Percentiles rank a stretch among this genome's conserved stretches.
These are phyloP conservation scores for Lentinula raphanica DNA, from an alignment of 768 basidiomycete genomes.

Conservation along the genomic window DNA sequence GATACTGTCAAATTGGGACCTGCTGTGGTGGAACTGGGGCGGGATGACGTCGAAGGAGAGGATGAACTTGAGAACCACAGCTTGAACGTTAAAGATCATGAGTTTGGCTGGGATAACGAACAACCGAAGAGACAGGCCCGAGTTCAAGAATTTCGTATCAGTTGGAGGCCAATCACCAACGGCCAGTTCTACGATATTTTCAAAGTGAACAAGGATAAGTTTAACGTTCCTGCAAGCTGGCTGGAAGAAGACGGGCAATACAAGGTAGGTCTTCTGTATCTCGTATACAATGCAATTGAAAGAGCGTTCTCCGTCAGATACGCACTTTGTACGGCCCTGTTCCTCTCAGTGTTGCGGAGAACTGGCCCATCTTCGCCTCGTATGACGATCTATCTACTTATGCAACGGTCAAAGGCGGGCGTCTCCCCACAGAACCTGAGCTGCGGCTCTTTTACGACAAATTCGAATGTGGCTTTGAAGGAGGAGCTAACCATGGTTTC, in stretches of 20 bases:
- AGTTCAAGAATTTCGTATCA: constrained; percentile 69
- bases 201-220: constrained; percentile 23
- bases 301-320: constrained; percentile 44
- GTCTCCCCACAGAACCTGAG: constrained; percentile 89
- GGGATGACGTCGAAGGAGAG: constrained; percentile 74
- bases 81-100: constrained; percentile 45
- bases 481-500: constrained; percentile 80
- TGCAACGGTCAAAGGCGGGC: constrained; percentile 84
- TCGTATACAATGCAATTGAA: background rate
- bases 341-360: constrained; percentile 61
- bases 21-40: constrained; percentile 61
- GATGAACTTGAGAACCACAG: constrained; percentile 38
- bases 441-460: constrained; percentile 73
- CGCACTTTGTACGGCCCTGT: constrained; percentile 88
- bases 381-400: constrained; percentile 76
- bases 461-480: constrained; percentile 69
- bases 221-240: constrained; percentile 72
- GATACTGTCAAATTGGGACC: constrained; percentile 55
- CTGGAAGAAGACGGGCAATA: constrained; percentile 44
- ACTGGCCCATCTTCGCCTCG: constrained; percentile 85
- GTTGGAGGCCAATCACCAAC: constrained; percentile 85
- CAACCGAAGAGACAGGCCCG: constrained; percentile 57
- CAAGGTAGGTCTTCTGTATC: constrained; percentile 30
- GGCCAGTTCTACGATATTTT: constrained; percentile 77
- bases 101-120: constrained; percentile 97